A percentile compares a stretch with the other conserved stretches of the same genome.
Conservation (phyloP, 352 stramenopile genomes). For the Phytopythium boreale region DNA sequence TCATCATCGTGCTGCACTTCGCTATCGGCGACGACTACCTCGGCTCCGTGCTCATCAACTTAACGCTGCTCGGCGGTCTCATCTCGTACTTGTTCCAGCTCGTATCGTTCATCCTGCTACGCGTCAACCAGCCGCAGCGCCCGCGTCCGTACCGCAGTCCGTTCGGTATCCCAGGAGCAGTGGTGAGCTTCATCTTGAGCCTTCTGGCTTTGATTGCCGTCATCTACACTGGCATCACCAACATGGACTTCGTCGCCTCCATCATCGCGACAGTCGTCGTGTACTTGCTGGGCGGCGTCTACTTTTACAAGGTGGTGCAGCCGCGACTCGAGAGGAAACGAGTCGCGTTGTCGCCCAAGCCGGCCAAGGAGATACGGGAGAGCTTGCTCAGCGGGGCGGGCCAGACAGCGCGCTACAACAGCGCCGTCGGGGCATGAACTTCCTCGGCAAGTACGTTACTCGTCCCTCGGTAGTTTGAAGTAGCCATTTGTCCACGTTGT, state of each 20-base stretch:
- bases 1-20: conserved; percentile 56
- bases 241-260: conserved; percentile 55
- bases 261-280: conserved; percentile 44
- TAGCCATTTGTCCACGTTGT: background rate
- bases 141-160: conserved; percentile 51
- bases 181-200: conserved; percentile 47
- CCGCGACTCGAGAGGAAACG: conserved; percentile 17
- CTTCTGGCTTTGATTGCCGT: conserved; percentile 48
- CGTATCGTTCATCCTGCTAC: conserved; percentile 56
- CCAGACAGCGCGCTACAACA: background rate
- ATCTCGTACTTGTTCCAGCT: conserved; percentile 71
- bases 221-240: conserved; percentile 55
- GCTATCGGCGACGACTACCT: conserved; percentile 55
- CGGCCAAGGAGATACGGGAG: conserved; percentile 25
- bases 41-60: conserved; percentile 63
- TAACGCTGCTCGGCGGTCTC: conserved; percentile 53
- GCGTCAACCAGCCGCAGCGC: conserved; percentile 41
- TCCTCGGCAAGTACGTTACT: background rate
- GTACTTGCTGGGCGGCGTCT: conserved; percentile 41
- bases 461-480: background rate
- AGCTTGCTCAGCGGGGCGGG: conserved; percentile 20
- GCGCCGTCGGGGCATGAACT: background rate
- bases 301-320: conserved; percentile 33
- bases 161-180: conserved; percentile 49
- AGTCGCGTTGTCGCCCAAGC: conserved; percentile 14